These are phyloP conservation scores for Thuidium tamariscinum DNA, from an alignment of 225 moss, liverwort and hornwort species.

Conservation along the genomic window DNA sequence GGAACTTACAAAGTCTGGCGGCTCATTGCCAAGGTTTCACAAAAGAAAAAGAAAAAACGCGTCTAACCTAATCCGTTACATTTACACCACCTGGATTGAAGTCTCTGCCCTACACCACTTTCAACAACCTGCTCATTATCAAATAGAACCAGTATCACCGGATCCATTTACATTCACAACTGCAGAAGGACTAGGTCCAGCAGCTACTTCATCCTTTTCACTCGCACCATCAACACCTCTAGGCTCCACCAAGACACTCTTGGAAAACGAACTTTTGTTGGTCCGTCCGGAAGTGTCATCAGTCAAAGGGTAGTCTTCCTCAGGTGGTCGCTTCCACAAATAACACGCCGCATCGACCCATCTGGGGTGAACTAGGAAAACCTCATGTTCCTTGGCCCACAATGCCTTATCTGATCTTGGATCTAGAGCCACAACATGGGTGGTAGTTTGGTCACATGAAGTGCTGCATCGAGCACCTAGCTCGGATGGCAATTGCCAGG, in stretches of 20 bases:
- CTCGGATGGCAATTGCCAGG: conserved; percentile 74
- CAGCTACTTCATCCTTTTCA: conserved; percentile 10
- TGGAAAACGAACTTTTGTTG: conserved; percentile 40
- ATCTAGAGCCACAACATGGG: conserved; percentile 81
- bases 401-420: conserved; percentile 65
- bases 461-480: conserved; percentile 75
- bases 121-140: conserved; percentile 2
- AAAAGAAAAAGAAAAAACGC: background rate
- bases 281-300: conserved; percentile 37
- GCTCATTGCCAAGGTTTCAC: background rate
- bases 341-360: conserved; percentile 97
- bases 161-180: conserved; percentile 28
- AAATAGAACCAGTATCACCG: background rate
- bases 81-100: conserved; percentile 6
- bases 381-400: conserved; percentile 65
- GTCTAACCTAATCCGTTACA: conserved; percentile 10
- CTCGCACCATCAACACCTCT: background rate
- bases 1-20: background rate
- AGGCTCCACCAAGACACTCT: conserved; percentile 33
- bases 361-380: conserved; percentile 68
- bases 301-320: conserved; percentile 63
- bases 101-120: background rate
- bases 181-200: background rate
- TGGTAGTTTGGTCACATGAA: conserved; percentile 31
- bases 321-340: conserved; percentile 69